These are phyloP conservation scores for Silene noctiflora DNA, from an alignment of 179 eudicot genomes.

Conservation along the genomic window DNA sequence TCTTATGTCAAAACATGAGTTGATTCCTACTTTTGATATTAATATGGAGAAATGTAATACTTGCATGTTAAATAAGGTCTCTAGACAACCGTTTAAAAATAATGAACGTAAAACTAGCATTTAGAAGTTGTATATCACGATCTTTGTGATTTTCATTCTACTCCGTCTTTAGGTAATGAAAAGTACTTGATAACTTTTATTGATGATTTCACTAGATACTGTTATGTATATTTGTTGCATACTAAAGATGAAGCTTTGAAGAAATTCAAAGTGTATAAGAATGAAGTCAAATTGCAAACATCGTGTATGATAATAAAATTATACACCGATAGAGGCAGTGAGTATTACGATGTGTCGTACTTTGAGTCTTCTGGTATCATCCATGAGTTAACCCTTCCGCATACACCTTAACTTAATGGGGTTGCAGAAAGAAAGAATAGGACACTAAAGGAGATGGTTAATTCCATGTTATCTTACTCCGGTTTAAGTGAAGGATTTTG, in stretches of 20 bases:
- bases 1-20: not conserved
- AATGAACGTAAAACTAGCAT: not conserved
- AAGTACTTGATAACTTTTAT: not conserved
- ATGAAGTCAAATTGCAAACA: not conserved
- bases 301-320: too few species aligned
- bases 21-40: not conserved
- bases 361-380: not conserved
- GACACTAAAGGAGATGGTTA: too few species aligned
- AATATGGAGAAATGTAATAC: not conserved
- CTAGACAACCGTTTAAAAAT: not conserved
- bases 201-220: conserved; percentile 2
- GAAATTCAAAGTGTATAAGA: not conserved
- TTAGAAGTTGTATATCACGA: too few species aligned
- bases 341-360: not conserved
- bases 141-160: not conserved
- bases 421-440: too few species aligned
- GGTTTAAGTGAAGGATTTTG: not conserved
- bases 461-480: not conserved
- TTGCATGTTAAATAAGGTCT: conserved; percentile 3
- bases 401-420: conserved; percentile 3
- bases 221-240: not conserved
- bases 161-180: not conserved
- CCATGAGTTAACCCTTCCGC: not conserved
- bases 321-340: not conserved
- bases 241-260: conserved; percentile 7